These are phyloP conservation scores for Raddia distichophylla DNA, from an alignment of 176 grass and related monocot genomes.

Conservation along the genomic window DNA sequence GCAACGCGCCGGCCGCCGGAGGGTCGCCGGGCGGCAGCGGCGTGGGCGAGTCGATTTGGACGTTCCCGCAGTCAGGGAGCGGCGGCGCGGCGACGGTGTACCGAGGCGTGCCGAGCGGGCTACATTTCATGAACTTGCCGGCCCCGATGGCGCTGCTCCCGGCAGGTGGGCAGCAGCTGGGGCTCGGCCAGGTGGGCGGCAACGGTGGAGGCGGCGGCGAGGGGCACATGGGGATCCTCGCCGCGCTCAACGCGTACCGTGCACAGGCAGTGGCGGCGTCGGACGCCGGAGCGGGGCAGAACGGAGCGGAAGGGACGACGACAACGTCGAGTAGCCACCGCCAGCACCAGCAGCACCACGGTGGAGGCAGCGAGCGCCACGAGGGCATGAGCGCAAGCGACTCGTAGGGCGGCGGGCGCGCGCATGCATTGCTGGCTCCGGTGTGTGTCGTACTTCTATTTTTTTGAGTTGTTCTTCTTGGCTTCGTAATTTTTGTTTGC, in stretches of 20 bases:
- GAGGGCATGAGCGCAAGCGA: conserved; percentile 79
- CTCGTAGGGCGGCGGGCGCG: conserved; percentile 55
- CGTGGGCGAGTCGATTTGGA: conserved; percentile 69
- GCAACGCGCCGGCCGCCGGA: conserved; percentile 55
- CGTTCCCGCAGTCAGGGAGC: conserved; percentile 64
- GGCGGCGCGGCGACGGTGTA: conserved; percentile 50
- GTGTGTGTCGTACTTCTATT: conserved; percentile 9
- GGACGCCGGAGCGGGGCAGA: conserved; percentile 39
- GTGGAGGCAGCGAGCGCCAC: conserved; percentile 48
- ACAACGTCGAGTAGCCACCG: not conserved
- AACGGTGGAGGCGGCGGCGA: conserved; percentile 4
- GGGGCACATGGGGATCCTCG: conserved; percentile 49
- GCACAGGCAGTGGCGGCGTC: conserved; percentile 44
- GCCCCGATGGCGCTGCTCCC: conserved; percentile 53
- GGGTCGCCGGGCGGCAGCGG: conserved; percentile 20
- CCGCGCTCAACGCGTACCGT: conserved; percentile 66
- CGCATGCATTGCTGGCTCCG: conserved; percentile 17
- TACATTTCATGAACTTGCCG: conserved; percentile 68
- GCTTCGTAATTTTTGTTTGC: conserved; percentile 34
- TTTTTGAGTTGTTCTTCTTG: conserved; percentile 47
- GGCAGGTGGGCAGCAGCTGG: conserved; percentile 46
- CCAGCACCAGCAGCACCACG: conserved; percentile 35
- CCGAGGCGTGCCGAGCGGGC: conserved; percentile 72
- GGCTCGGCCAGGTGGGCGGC: conserved; percentile 33
- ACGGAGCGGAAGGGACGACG: conserved; percentile 31